Base-by-base conservation (phyloP, 371 early-diverging fungal species). In the Entomophthora muscae region DNA sequence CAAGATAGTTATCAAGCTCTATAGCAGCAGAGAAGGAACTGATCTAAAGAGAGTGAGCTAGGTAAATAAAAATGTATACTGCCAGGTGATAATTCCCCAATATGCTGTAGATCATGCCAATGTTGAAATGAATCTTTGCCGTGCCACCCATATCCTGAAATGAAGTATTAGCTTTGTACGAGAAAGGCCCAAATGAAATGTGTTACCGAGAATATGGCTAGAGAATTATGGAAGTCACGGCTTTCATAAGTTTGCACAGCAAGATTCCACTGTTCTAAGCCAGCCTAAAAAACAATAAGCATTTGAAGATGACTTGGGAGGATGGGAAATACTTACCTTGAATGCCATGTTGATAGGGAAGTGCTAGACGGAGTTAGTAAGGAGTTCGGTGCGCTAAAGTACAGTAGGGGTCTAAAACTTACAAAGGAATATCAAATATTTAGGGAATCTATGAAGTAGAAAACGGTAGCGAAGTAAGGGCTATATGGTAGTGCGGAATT, bases 91-190 rank as follows among this genome's bases (percentile, higher is more conserved):
- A 80, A 68, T 90, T 80, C 28, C 83, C 83, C 56, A 85, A 68
- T 23, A 83, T 81, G 12, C 86, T 78, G 58, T 83, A 82, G 56
- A 88, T 83, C 63, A 90, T 78, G 7, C 90, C 95, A 70, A 95
- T 88, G 71, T 95, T 95, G 72, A 92, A 95, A 75, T 91, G 88
- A 65, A 95, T 90, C 74, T 93, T 93, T 42, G 95, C 84, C 28
- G 83, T 83, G 69, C 92, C 91, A 28, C 91, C 93, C 63, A 94
- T 90, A 32, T 78, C 74, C 90, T 91, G 76, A 30, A 54, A 21
- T 52, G 24, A 53, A 10, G 42, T 42, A 10, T 42, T 42, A 42
- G 42, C 42, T 42, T 42, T 42, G 17, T 5, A 42, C 42, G 23
- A 28, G 42, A 55, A 12, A 30, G 21, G 27, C 58, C 33, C 27